Evolutionary conservation across 164 flowering plant genomes (phyloP).

Genomic region (Chimonanthus praecox): DNA sequence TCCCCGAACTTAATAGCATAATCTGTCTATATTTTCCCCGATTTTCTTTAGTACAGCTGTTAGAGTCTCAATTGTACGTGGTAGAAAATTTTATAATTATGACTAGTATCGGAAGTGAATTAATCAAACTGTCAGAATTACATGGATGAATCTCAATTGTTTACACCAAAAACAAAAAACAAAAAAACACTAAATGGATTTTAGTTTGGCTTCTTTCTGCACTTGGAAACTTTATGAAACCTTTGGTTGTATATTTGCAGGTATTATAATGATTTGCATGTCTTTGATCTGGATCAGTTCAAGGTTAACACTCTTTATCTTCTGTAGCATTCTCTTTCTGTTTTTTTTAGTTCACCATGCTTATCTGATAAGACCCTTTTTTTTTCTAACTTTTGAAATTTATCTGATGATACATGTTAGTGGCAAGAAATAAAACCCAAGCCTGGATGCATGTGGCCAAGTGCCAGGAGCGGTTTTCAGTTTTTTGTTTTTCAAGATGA

Average conservation of each 20-base stretch:
- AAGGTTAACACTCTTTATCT: slow-evolving; percentile 47
- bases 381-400: neutral
- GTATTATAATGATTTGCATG: slow-evolving; percentile 79
- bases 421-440: slow-evolving; percentile 97
- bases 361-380: neutral
- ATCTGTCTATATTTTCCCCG: too few relatives aligned
- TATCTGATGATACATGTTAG: slow-evolving; percentile 32
- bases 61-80: too few relatives aligned
- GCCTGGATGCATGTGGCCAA: slow-evolving; percentile 96
- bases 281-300: slow-evolving; percentile 90
- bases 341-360: too few relatives aligned
- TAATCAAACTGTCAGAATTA: too few relatives aligned
- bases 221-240: slow-evolving; percentile 6
- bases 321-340: neutral
- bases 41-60: too few relatives aligned
- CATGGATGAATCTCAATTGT: too few relatives aligned
- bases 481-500: slow-evolving; percentile 89
- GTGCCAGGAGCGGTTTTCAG: slow-evolving; percentile 94
- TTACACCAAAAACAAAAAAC: too few relatives aligned
- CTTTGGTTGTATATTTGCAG: slow-evolving; percentile 33
- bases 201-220: slow-evolving; percentile 3
- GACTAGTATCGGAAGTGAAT: too few relatives aligned
- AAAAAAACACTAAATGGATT: neutral
- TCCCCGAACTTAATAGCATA: too few relatives aligned
- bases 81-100: too few relatives aligned